phyloP scores from a whole-genome alignment of 371 early-diverging fungal species.

The Massospora cicadina region DNA sequence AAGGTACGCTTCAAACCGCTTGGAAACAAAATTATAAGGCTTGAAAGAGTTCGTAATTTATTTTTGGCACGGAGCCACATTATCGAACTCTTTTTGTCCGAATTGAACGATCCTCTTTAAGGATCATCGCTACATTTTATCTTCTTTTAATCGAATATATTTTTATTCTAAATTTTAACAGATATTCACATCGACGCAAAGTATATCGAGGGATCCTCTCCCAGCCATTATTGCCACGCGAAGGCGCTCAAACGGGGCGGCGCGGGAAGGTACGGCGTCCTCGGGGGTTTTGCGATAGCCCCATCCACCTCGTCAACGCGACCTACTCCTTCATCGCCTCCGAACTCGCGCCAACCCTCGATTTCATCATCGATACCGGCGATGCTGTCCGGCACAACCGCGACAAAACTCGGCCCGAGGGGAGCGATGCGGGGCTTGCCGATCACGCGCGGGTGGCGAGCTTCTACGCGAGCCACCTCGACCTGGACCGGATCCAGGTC shows the following conservation, averaged over 20 bases:
- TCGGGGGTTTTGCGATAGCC: constrained; percentile 6
- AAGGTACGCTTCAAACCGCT: no score
- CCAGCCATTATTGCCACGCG: background rate
- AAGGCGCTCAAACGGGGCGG: background rate
- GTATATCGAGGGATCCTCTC: constrained; percentile 4
- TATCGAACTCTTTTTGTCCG: no score
- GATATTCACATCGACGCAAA: constrained; percentile 8
- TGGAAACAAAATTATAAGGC: no score
- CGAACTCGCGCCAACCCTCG: constrained; percentile 15
- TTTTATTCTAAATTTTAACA: no score
- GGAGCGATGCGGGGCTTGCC: constrained; percentile 15
- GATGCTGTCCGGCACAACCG: constrained; percentile 27
- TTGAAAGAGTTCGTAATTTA: no score
- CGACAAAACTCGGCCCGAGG: constrained; percentile 17
- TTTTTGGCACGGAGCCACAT: no score
- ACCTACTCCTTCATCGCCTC: background rate
- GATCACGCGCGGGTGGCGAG: constrained; percentile 18
- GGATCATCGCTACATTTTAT: no score
- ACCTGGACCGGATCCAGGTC: constrained; percentile 16
- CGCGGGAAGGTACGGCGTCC: constrained; percentile 1
- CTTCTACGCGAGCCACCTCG: constrained; percentile 17
- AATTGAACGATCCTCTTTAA: no score
- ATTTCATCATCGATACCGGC: constrained; percentile 30
- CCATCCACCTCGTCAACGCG: background rate
- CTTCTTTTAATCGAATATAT: no score